Percentiles rank a stretch among this genome's conserved stretches.
Evolutionary conservation across 2,329 filamentous ascomycete genomes (phyloP).

Genomic region (Diaporthe destruens): DNA sequence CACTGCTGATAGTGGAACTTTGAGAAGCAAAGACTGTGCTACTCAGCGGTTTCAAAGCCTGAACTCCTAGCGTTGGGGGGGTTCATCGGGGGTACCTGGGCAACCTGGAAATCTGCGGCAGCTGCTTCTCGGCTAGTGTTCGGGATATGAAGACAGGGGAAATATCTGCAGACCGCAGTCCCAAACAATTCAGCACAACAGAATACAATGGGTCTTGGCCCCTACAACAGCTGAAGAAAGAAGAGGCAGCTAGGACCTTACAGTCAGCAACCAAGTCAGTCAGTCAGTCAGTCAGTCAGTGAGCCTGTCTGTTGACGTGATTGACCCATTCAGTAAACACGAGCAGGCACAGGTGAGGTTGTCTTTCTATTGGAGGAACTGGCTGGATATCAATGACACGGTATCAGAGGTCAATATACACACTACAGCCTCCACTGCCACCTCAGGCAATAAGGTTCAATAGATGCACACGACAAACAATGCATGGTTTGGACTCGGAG

Average conservation of each 20-base stretch:
- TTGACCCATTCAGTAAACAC: not conserved
- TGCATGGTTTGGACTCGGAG: not conserved
- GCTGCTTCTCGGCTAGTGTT: not conserved
- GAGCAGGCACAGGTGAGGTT: not conserved
- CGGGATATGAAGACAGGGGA: not conserved
- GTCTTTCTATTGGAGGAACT: not conserved
- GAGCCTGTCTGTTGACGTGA: conserved; percentile 18
- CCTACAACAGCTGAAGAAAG: too few species aligned
- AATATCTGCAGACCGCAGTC: conserved; percentile 4
- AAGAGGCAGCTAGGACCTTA: not conserved
- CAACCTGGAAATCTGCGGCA: not conserved
- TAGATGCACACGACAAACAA: not conserved
- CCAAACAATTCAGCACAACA: not conserved
- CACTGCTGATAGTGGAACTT: conserved; percentile 29
- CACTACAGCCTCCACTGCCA: not conserved
- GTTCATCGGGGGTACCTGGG: not conserved
- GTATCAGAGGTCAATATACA: not conserved
- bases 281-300: too few species aligned
- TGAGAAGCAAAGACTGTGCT: conserved; percentile 37
- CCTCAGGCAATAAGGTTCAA: not conserved
- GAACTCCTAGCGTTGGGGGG: conserved; percentile 14
- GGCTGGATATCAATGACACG: not conserved
- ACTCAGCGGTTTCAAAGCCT: conserved; percentile 31
- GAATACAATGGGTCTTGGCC: not conserved
- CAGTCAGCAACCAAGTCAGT: not conserved